A percentile compares a stretch with the other conserved stretches of the same genome.
These are phyloP conservation scores for Piromyces sp. DNA, from an alignment of 192 early-diverging fungal genomes.

Conservation along the genomic window DNA sequence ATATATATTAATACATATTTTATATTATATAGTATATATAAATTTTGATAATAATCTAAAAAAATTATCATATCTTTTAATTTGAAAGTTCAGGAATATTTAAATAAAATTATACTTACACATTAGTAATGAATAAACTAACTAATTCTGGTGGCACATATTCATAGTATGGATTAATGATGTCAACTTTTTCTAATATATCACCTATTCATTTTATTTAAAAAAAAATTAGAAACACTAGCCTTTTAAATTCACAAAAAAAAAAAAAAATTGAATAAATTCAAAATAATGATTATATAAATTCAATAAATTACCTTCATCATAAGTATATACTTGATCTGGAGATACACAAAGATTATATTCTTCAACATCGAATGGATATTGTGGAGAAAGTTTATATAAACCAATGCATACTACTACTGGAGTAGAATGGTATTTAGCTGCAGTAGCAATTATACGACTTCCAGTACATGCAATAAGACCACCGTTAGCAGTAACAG, in stretches of 20 bases:
- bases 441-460: slow-evolving; percentile 69
- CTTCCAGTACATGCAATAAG: slow-evolving; percentile 66
- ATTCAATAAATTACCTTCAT: slow-evolving; percentile 41
- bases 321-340: slow-evolving; percentile 61
- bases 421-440: slow-evolving; percentile 74
- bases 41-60: too few relatives aligned
- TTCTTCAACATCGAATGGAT: slow-evolving; percentile 72
- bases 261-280: too few relatives aligned
- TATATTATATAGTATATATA: too few relatives aligned
- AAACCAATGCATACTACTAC: slow-evolving; percentile 81
- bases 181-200: slow-evolving; percentile 57
- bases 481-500: slow-evolving; percentile 81
- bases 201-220: slow-evolving; percentile 39
- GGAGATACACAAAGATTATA: slow-evolving; percentile 65
- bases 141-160: slow-evolving; percentile 84
- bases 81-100: too few relatives aligned
- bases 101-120: slow-evolving; percentile 25
- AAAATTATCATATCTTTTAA: too few relatives aligned
- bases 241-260: too few relatives aligned
- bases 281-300: neutral
- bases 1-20: too few relatives aligned
- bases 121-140: slow-evolving; percentile 74
- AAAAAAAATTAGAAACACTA: too few relatives aligned
- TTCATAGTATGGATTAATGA: slow-evolving; percentile 78
- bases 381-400: slow-evolving; percentile 73